Base-by-base conservation (phyloP, 805 yeast species). In the Maudiozyma saulgeensis region DNA sequence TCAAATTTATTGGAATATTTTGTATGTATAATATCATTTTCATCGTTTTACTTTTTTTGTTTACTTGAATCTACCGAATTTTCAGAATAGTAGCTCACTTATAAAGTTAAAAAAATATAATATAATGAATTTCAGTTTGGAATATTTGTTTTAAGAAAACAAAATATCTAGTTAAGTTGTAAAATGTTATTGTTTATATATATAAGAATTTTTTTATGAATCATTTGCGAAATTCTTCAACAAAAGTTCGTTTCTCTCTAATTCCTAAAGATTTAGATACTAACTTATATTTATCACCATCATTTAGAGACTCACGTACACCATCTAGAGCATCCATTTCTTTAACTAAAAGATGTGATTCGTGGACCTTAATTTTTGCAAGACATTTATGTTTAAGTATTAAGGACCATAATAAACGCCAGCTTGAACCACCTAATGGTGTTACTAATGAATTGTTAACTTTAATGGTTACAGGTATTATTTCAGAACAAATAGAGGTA, bases 261-360 rank as follows among this genome's bases (percentile, higher is more conserved):
- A 70, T 50, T 38, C 68, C 69, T 34, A 82, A 66, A 1, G 69
- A 70, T 15, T 66, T 66, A 4, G 81, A 79, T 0, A 80, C 69
- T 3, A 73, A 61, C 49, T 76, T 74, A 49, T 77, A 63, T 48
- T 77, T 72, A 31, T 84, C 84, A 31, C 68, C 71, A 39, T 69
- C 72, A 1, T 70, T 63, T 49, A 77, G 52, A 1, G 63, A 53
- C 13, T 51, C 46, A 51, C 71, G 66, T 11, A 67, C 51, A n/a
- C 56, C 56, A 4, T 52, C 56, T 18, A 68, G 44, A 2, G 63
- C 55, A 6, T 31, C 37, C 1, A 56, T 51, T 48, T 23, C 59
- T 53, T 9, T 57, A 47, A 26, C 60, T 56, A 32, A 62, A 60
- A 56, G 31, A 43, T 57, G 9, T 59, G 13, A 40, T 56, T 66